Base-by-base conservation (phyloP, 306 rosid genomes). In the Cucumis cinereus region DNA sequence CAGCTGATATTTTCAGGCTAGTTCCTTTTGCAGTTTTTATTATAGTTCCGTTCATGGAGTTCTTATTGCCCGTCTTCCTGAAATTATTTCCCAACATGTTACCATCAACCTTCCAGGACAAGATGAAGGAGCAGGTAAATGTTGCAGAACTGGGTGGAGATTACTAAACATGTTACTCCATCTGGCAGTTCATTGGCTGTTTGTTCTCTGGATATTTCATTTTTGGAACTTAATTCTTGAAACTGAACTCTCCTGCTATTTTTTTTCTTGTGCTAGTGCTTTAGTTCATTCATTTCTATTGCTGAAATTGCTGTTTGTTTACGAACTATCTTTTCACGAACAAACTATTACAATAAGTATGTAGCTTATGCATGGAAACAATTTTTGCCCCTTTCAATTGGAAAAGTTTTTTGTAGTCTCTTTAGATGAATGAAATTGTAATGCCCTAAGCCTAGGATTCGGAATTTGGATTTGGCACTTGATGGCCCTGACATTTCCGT, bases 31-130 rank as follows among this genome's bases (percentile, higher is more conserved):
- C 97, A 15, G 97, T 94, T 78, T 94, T 92, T 77, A 79, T 94
- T 69, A 83, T 94, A 33, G 99, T 94, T 68, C 99, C 99, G 50
- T 91, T 92, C 82, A 89, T 91, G 97, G 99, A 94, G 74, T 89
- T 94, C 78, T 83, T 94, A 80, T 79, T 90, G 82, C 97, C 97
- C 9, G 97, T 94, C 72, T 86, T 90, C 90, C 88, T 94, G 13
- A 91, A 87, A 83, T 73, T 91, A 59, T 94, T 94, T 84, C 99
- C 99, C 78, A 94, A 92, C 88, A 92, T 94, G 97, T 79, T 94
- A 85, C 99, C 99, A 3, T 94, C 99, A 36, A 90, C 96, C 50
- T 94, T 94, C 85, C 93, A 94, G 79, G 96, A 94, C 90, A 94
- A 92, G 86, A 85, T 91, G 97, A 89, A 90, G 81, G 97, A 94